Conservation (phyloP, 78 protist genomes). For the Thecamonas trahens region DNA sequence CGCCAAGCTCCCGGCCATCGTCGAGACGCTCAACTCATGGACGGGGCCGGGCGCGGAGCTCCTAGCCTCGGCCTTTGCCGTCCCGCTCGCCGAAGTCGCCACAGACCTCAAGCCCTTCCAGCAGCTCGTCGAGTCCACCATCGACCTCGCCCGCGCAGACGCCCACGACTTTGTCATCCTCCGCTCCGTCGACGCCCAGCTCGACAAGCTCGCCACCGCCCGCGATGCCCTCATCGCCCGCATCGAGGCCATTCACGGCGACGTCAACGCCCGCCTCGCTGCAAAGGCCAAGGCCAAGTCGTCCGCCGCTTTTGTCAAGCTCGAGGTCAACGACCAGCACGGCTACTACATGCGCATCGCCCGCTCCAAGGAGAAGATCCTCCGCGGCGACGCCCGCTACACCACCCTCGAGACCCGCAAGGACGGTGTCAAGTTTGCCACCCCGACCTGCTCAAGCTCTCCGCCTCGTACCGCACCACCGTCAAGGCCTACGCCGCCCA, state of each 20-base stretch:
- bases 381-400: conserved; percentile 34
- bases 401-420: conserved; percentile 19
- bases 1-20: neutral
- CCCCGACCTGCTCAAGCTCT: conserved; percentile 9
- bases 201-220: conserved; percentile 13
- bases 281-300: neutral
- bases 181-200: conserved; percentile 50
- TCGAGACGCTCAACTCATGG: neutral
- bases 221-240: neutral
- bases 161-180: conserved; percentile 69
- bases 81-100: too few relatives aligned
- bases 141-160: conserved; percentile 59
- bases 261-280: neutral
- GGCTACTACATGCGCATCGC: conserved; percentile 37
- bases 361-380: conserved; percentile 33
- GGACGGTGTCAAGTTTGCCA: conserved; percentile 68
- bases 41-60: neutral
- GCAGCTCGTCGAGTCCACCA: conserved; percentile 60
- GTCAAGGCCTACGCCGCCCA: conserved; percentile 4
- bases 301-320: too few relatives aligned
- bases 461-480: neutral
- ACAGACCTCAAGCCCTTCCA: conserved; percentile 1
- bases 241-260: conserved; percentile 33
- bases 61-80: too few relatives aligned
- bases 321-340: conserved; percentile 12